Conservation (phyloP, 2,329 filamentous ascomycete species). For the Fusarium neocosmosporiellum region DNA sequence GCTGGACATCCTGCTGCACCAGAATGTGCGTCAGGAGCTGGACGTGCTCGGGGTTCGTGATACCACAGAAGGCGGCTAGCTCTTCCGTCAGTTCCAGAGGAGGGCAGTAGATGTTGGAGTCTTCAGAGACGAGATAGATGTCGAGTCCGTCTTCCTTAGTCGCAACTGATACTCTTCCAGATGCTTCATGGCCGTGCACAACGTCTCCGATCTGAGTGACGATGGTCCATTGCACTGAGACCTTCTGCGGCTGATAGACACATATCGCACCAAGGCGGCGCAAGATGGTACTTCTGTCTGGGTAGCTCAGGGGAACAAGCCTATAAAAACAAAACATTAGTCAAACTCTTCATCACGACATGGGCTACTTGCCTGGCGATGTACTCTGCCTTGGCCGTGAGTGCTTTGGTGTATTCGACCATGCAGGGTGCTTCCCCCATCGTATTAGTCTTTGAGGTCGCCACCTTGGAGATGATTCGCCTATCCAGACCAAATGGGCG, state of each 20-base stretch:
- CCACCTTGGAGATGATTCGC: background rate
- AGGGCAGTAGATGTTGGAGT: background rate
- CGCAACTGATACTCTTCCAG: background rate
- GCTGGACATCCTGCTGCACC: background rate
- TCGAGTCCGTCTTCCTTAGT: background rate
- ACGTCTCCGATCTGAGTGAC: background rate
- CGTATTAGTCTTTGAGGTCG: background rate
- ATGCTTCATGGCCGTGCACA: background rate
- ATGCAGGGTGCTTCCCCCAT: background rate
- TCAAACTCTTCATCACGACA: background rate
- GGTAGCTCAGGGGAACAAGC: background rate
- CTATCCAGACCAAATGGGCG: background rate
- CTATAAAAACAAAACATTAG: background rate
- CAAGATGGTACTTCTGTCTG: background rate
- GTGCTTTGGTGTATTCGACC: background rate
- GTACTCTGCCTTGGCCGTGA: background rate
- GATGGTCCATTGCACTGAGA: background rate
- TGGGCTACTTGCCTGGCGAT: background rate
- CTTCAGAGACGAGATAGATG: background rate
- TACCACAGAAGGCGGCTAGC: background rate
- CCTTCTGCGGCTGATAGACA: background rate
- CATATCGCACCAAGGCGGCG: background rate
- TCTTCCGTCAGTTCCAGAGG: background rate
- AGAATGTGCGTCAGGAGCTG: background rate
- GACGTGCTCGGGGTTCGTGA: background rate